Conservation (phyloP, 495 filamentous ascomycete genomes). For the Copromyces sp. region DNA sequence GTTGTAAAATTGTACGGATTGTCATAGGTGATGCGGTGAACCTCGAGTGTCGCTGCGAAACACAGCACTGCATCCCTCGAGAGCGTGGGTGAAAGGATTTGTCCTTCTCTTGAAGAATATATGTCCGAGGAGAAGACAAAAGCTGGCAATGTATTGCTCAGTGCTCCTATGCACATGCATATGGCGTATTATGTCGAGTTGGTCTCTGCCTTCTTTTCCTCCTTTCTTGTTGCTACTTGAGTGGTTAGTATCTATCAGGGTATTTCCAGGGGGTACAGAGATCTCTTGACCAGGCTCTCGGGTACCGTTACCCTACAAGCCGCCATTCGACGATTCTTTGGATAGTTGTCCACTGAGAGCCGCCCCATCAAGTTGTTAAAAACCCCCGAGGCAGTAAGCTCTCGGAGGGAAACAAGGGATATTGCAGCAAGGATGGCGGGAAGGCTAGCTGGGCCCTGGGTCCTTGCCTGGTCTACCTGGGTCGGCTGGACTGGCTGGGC, state of each 20-base stretch:
- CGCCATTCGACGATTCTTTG: not conserved
- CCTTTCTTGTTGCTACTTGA: not conserved
- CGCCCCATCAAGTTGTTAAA: not conserved
- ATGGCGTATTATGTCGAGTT: not conserved
- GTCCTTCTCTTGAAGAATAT: not conserved
- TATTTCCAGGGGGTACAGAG: conserved; percentile 1
- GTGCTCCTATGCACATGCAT: not conserved
- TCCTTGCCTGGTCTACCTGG: conserved; percentile 2
- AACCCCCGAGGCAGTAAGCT: conserved; percentile 5
- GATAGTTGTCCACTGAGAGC: not conserved
- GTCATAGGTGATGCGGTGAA: conserved; percentile 2
- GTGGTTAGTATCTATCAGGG: not conserved
- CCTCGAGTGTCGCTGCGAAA: not conserved
- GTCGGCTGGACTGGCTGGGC: conserved; percentile 1
- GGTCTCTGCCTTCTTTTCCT: not conserved
- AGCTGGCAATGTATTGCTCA: not conserved
- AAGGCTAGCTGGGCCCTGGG: conserved; percentile 5
- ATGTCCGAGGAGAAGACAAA: not conserved
- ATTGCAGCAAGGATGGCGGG: conserved; percentile 14
- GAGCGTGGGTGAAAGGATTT: not conserved
- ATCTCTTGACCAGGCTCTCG: conserved; percentile 7
- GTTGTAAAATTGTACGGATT: conserved; percentile 6
- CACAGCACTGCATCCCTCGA: not conserved
- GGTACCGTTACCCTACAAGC: conserved; percentile 13
- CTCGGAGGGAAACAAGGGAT: conserved; percentile 11